A percentile compares a stretch with the other conserved stretches of the same genome.
phyloP scores from a whole-genome alignment of 495 filamentous ascomycete genomes.

The Parathielavia hyrcaniae region DNA sequence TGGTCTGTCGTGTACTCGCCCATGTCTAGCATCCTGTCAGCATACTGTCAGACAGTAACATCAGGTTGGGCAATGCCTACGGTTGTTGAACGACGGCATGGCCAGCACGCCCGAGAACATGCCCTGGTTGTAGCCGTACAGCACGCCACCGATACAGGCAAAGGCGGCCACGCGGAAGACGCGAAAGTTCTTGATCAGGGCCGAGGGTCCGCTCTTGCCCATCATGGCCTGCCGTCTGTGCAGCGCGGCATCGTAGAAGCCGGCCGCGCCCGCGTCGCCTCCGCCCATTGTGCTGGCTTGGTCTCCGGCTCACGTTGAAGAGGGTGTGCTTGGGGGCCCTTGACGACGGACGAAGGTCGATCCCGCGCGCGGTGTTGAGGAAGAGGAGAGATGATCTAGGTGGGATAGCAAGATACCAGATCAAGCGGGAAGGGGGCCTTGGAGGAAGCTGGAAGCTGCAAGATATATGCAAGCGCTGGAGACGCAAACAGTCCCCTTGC shows the following conservation, averaged over 20 bases:
- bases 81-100: slow-evolving; percentile 51
- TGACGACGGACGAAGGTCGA: background rate
- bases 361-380: background rate
- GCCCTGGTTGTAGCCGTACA: slow-evolving; percentile 70
- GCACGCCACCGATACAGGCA: slow-evolving; percentile 67
- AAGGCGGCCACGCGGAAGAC: slow-evolving; percentile 70
- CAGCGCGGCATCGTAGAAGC: slow-evolving; percentile 57
- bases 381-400: background rate
- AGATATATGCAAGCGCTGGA: slow-evolving; percentile 5
- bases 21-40: slow-evolving; percentile 47
- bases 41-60: background rate
- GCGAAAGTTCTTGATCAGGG: slow-evolving; percentile 60
- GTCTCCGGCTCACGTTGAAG: background rate
- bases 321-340: background rate
- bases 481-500: slow-evolving; percentile 4
- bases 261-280: slow-evolving; percentile 33
- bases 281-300: slow-evolving; percentile 28
- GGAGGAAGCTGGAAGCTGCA: background rate
- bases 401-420: background rate
- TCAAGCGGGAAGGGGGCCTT: background rate
- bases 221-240: slow-evolving; percentile 58
- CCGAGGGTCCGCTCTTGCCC: slow-evolving; percentile 57
- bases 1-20: slow-evolving; percentile 53
- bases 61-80: slow-evolving; percentile 24
- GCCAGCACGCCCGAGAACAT: slow-evolving; percentile 69